Evolutionary conservation across 257 asterid genomes (phyloP).

Genomic region (Thymus mandschuricus): DNA sequence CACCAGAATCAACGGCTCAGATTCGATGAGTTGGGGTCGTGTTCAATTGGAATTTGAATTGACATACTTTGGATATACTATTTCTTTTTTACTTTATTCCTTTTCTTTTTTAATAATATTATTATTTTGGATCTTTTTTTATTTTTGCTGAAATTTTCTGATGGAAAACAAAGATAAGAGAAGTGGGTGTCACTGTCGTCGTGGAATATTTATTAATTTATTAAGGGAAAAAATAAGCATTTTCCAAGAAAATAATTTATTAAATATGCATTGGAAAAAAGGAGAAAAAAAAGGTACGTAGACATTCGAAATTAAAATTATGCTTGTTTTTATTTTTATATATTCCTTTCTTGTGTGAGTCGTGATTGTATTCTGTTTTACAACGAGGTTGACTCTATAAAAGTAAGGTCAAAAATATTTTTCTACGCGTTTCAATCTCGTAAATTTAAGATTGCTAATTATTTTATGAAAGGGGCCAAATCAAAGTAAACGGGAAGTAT

Average conservation of each 20-base stretch:
- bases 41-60: constrained; percentile 39
- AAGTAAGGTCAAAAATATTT: not conserved
- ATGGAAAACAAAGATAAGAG: constrained; percentile 31
- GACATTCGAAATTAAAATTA: constrained; percentile 28
- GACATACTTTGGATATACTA: constrained; percentile 36
- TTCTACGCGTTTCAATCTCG: not conserved
- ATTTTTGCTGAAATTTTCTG: constrained; percentile 8
- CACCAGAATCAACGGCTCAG: constrained; percentile 39
- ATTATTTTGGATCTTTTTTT: not conserved
- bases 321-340: not conserved
- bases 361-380: constrained; percentile 18
- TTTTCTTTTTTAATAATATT: not conserved
- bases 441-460: not conserved
- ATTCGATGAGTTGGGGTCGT: constrained; percentile 25
- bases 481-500: too few relatives aligned
- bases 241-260: too few relatives aligned
- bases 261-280: not conserved
- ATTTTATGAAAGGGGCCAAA: too few relatives aligned
- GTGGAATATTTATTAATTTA: constrained; percentile 27
- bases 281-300: too few relatives aligned
- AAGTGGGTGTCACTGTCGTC: constrained; percentile 37
- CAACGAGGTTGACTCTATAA: constrained; percentile 29
- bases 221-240: not conserved
- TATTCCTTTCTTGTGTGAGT: not conserved
- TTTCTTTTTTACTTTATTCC: constrained; percentile 32